Base-by-base conservation (phyloP, 164 flowering plant genomes). In the Stephania cephalantha region DNA sequence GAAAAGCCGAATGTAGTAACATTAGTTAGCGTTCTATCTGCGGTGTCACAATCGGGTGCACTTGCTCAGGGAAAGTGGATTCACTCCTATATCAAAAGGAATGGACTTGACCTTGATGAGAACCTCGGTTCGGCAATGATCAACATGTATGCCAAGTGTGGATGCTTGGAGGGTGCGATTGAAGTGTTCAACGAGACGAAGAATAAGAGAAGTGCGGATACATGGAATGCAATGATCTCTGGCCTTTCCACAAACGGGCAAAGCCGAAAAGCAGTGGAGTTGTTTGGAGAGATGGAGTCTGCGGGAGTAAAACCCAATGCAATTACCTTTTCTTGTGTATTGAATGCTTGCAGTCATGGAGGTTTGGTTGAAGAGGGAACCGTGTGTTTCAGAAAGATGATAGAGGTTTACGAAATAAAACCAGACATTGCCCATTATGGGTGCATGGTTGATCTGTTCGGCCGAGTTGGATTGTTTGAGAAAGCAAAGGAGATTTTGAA, bases 261-360 rank as follows among this genome's bases (percentile, higher is more conserved):
- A 45, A 73, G 75, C 22, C 8, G n/a, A 13, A 63, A 73, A 35
- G 69, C 69, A 20, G 46, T 63, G 4, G 69, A 73, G 8, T 5
- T 61, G 18, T 73, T 73, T 69, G n/a, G 42, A 13, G 45, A 42
- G 69, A 73, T 73, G 75, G 75, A 73, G 52, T 35, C 53, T 42
- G 50, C 35, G 2, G 68, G 75, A 7, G 45, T 73, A 9, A 29
- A 35, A 31, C 75, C 75, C 53, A 64, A 73, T 20, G 52, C 68
- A 12, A 63, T 73, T 18, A 73, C 75, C 6, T 73, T 73, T n/a
- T 42, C 68, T 42, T 7, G 69, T 73, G 53, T 61, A 42, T 64
- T 73, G 22, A 73, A 73, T 73, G 75, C 75, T 64, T 73, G 75
- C 46, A 73, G 75, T 73, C 75, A 73, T 63, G 75, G 75, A 63